phyloP scores from a whole-genome alignment of 129 eudicot species.

The Flaveria trinervia region DNA sequence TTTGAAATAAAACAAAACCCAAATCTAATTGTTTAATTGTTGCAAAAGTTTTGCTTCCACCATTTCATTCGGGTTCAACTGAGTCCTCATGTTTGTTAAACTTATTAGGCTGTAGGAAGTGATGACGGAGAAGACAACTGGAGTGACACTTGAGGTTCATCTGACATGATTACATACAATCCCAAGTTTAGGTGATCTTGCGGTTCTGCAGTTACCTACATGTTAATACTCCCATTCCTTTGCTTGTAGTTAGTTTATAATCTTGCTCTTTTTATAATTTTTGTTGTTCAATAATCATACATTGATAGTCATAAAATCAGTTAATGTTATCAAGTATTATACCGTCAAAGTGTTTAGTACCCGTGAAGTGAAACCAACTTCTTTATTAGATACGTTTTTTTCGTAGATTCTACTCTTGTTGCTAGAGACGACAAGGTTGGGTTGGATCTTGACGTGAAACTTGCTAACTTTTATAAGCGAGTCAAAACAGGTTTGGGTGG shows the following conservation, averaged over 20 bases:
- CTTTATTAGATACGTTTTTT: no score
- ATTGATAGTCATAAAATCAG: constrained; percentile 27
- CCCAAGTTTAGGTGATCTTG: constrained; percentile 11
- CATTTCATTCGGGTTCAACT: not conserved
- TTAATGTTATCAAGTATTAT: not conserved
- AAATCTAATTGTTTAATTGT: constrained; percentile 10
- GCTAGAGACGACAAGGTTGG: not conserved
- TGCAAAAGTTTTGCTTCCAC: not conserved
- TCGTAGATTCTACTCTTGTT: no score
- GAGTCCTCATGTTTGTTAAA: not conserved
- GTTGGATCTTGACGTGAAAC: not conserved
- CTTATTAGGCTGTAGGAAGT: constrained; percentile 43
- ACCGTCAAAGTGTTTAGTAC: not conserved
- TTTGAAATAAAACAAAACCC: not conserved
- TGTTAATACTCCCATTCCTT: constrained; percentile 34
- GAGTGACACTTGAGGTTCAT: constrained; percentile 43
- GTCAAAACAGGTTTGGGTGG: not conserved
- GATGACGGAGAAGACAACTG: constrained; percentile 50
- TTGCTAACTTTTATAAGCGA: not conserved
- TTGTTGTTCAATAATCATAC: constrained; percentile 14
- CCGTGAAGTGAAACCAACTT: not conserved
- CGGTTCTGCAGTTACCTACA: constrained; percentile 24
- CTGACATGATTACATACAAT: constrained; percentile 15
- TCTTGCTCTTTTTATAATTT: constrained; percentile 4
- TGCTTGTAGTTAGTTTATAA: constrained; percentile 27